Base-by-base conservation (phyloP, 495 filamentous ascomycete genomes). In the Penicillium odoratum region DNA sequence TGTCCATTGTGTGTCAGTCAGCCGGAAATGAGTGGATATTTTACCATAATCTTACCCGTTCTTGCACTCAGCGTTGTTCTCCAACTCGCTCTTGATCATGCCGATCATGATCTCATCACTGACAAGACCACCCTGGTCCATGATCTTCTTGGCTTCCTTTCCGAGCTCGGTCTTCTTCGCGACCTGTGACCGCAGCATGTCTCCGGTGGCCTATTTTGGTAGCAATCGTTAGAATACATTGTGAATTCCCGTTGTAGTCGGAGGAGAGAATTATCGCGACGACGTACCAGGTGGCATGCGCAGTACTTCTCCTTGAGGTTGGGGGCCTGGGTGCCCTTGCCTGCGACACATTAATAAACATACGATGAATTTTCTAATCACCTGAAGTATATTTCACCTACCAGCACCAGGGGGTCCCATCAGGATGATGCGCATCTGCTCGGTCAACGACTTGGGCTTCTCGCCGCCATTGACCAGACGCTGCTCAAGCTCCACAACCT, bases 61-160 rank as follows among this genome's bases (percentile, higher is more conserved):
- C 83, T 90, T 91, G 87, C 94, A 99, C 77, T 98, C 93, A 54
- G 74, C 61, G 77, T 99, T 99, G 80, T 83, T 90, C 62, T 96
- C 89, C 21, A 99, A 83, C 82, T 99, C 93, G 72, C 85, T 87
- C 84, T 91, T 91, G 80, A 99, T 99, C 95, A 99, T 99, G 73
- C 92, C 89, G 70, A 99, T 86, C 83, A 99, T 92, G 71, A 99
- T 99, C 72, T 98, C 95, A 71, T 99, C 94, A 75, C 91, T 96
- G 68, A 99, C 94, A 55, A 99, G 84, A 55, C 92, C 94, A 65
- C 94, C 94, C 69, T 92, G 87, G 67, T 99, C 93, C 94, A 99
- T 99, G 76, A 99, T 99, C 87, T 99, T 99, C 88, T 99, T 99
- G 57, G 94, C 94, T 79, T 97, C 92, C 72, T 88, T 85, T 57